Evolutionary conservation across 2,329 filamentous ascomycete species (phyloP).

Genomic region (Penicillium sp.): DNA sequence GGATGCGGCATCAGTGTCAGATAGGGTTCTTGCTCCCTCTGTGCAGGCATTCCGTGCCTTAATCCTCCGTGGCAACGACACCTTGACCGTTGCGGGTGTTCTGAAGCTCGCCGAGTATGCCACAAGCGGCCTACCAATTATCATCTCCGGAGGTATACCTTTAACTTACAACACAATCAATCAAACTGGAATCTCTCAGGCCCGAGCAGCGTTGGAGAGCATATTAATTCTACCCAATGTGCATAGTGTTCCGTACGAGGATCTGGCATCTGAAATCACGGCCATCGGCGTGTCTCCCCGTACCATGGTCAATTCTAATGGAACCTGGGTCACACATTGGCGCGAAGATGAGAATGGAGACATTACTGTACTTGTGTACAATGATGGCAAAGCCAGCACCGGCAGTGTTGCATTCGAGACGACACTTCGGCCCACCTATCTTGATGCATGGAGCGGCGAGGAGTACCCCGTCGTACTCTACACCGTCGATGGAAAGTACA

Average conservation of each 20-base stretch:
- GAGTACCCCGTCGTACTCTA: slow-evolving; percentile 38
- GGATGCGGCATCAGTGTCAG: slow-evolving; percentile 41
- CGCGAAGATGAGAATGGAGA: slow-evolving; percentile 31
- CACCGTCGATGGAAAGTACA: slow-evolving; percentile 28
- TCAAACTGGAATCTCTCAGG: not conserved
- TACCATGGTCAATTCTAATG: slow-evolving; percentile 31
- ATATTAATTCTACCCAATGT: slow-evolving; percentile 36
- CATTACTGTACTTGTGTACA: slow-evolving; percentile 50
- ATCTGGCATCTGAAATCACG: slow-evolving; percentile 37
- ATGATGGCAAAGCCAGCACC: slow-evolving; percentile 30
- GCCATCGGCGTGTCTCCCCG: slow-evolving; percentile 40
- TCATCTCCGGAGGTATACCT: slow-evolving; percentile 47
- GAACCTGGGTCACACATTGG: slow-evolving; percentile 44
- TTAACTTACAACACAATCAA: slow-evolving; percentile 21
- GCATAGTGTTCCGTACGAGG: slow-evolving; percentile 33
- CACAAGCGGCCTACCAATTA: slow-evolving; percentile 47
- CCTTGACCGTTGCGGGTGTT: slow-evolving; percentile 42
- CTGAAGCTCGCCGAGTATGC: slow-evolving; percentile 42
- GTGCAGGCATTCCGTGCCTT: slow-evolving; percentile 51
- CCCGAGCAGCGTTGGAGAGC: not conserved
- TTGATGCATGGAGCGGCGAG: slow-evolving; percentile 51
- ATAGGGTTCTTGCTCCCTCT: slow-evolving; percentile 45
- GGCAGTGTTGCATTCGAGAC: slow-evolving; percentile 19
- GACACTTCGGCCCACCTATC: slow-evolving; percentile 45
- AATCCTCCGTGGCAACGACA: slow-evolving; percentile 43